Conservation (phyloP, 495 filamentous ascomycete genomes). For the Talaromyces trachyspermus region DNA sequence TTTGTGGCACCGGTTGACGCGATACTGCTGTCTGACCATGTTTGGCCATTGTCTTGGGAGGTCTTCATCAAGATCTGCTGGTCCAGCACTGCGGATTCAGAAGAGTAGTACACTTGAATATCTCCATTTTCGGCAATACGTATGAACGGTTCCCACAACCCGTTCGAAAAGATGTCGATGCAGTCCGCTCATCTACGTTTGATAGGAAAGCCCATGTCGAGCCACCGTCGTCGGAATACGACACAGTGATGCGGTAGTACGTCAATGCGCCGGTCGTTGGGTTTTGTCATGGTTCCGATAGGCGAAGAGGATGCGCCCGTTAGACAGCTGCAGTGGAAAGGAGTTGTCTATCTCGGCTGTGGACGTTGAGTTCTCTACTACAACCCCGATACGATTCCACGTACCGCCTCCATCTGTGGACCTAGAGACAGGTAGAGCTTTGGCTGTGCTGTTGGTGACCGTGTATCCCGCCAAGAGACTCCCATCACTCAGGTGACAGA, state of each 20-base stretch:
- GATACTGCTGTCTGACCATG: slow-evolving; percentile 23
- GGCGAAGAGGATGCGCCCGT: slow-evolving; percentile 32
- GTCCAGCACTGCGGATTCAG: slow-evolving; percentile 29
- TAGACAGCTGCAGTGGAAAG: slow-evolving; percentile 32
- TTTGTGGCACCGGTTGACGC: slow-evolving; percentile 22
- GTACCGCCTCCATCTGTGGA: slow-evolving; percentile 3
- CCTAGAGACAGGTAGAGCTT: not conserved
- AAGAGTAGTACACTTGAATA: slow-evolving; percentile 38
- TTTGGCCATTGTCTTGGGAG: slow-evolving; percentile 32
- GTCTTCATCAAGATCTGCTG: slow-evolving; percentile 39
- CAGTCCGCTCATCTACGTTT: slow-evolving; percentile 18
- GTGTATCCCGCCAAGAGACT: not conserved
- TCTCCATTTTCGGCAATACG: slow-evolving; percentile 24
- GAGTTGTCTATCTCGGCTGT: slow-evolving; percentile 37
- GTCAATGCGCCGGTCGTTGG: slow-evolving; percentile 10
- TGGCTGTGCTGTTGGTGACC: not conserved
- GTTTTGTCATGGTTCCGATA: slow-evolving; percentile 37
- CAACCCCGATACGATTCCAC: not conserved
- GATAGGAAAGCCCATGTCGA: slow-evolving; percentile 33
- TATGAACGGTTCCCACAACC: slow-evolving; percentile 41
- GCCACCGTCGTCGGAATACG: slow-evolving; percentile 32
- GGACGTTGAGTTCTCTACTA: not conserved
- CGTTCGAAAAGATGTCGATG: slow-evolving; percentile 18
- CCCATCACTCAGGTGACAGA: not conserved
- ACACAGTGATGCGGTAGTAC: slow-evolving; percentile 40